Evolutionary conservation across 148 eudicot genomes (phyloP).

Genomic region (Arctostaphylos glauca): DNA sequence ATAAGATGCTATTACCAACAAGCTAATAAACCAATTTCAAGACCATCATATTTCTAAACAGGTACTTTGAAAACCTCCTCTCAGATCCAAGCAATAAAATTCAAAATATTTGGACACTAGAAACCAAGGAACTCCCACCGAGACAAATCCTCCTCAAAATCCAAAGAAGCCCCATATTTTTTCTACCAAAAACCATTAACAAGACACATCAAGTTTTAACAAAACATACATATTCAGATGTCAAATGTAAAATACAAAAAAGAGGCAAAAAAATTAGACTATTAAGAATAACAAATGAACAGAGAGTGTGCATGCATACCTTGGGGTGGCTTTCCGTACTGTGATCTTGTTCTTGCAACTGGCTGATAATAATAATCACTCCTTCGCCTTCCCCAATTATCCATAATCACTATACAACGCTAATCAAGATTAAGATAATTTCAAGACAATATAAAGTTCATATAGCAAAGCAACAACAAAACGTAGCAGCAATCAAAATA

Average conservation of each 20-base stretch:
- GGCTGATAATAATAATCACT: conserved; percentile 25
- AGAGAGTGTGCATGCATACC: conserved; percentile 16
- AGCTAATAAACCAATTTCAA: background rate
- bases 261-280: background rate
- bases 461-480: background rate
- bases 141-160: background rate
- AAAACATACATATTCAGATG: background rate
- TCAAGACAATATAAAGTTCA: background rate
- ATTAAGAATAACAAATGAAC: background rate
- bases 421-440: background rate
- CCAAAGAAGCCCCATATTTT: background rate
- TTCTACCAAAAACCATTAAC: background rate
- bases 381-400: conserved; percentile 28
- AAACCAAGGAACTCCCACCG: background rate
- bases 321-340: conserved; percentile 32
- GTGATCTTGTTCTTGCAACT: conserved; percentile 30
- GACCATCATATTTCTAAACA: background rate
- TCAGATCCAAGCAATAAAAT: background rate
- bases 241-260: background rate
- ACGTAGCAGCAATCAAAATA: background rate
- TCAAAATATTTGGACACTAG: background rate
- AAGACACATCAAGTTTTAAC: background rate
- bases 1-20: background rate
- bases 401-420: conserved; percentile 22
- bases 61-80: background rate